Conservation (phyloP, 768 basidiomycete genomes). For the Amanita molliuscula region DNA sequence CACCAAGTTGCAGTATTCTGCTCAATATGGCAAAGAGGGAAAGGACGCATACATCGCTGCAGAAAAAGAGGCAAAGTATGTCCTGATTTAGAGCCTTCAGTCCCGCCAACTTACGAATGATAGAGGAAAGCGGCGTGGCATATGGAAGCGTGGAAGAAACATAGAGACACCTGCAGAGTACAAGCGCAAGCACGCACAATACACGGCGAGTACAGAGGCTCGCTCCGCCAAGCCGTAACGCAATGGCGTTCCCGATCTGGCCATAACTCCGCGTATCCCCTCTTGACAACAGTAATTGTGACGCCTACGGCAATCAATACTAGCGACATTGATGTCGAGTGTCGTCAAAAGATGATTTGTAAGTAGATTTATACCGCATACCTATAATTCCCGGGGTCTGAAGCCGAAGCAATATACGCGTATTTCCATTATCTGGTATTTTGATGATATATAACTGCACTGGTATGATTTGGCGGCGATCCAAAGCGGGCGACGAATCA, state of each 20-base stretch:
- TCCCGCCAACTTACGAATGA: background rate
- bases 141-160: conserved; percentile 52
- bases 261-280: background rate
- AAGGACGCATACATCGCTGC: conserved; percentile 52
- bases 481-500: too few species aligned
- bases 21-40: conserved; percentile 66
- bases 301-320: too few species aligned
- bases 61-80: conserved; percentile 63
- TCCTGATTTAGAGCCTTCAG: background rate
- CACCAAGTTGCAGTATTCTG: conserved; percentile 36
- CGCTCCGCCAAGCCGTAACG: background rate
- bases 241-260: background rate
- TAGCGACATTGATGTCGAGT: too few species aligned
- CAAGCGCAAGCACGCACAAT: conserved; percentile 50
- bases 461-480: too few species aligned
- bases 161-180: conserved; percentile 72
- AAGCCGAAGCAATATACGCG: too few species aligned
- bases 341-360: too few species aligned
- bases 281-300: too few species aligned
- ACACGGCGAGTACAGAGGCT: too few species aligned
- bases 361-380: too few species aligned
- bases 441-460: too few species aligned
- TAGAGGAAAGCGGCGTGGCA: conserved; percentile 56
- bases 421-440: too few species aligned
- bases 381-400: too few species aligned